Evolutionary conservation across 2,329 filamentous ascomycete genomes (phyloP).

Genomic region (Alternaria alternata): DNA sequence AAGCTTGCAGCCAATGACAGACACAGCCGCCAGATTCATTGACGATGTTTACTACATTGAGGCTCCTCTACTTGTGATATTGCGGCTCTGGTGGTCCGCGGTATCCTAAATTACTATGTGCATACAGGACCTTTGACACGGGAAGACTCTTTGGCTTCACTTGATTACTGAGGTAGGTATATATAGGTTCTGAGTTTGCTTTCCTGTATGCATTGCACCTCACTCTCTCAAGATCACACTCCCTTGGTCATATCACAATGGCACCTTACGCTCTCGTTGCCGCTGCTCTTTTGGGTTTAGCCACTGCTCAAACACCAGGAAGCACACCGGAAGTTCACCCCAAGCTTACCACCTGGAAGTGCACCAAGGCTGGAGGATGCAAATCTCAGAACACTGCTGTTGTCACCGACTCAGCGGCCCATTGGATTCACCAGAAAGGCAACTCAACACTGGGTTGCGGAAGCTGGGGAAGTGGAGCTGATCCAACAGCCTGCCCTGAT

Average conservation of each 20-base stretch:
- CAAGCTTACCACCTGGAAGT: constrained; percentile 61
- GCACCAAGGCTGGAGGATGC: constrained; percentile 61
- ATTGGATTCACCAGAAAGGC: constrained; percentile 55
- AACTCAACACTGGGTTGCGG: constrained; percentile 44
- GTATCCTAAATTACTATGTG: not conserved
- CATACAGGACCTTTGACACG: not conserved
- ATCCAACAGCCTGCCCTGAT: constrained; percentile 59
- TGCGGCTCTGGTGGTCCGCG: constrained; percentile 17
- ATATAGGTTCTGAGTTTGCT: not conserved
- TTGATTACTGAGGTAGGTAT: not conserved
- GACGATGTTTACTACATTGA: not conserved
- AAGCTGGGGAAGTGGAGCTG: constrained; percentile 41
- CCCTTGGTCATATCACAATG: constrained; percentile 21
- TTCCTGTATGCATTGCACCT: not conserved
- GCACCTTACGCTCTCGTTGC: constrained; percentile 36
- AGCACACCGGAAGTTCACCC: constrained; percentile 59
- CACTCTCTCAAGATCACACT: not conserved
- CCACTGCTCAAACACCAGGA: constrained; percentile 42
- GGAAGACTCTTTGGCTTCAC: not conserved
- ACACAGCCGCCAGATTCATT: not conserved
- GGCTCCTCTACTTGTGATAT: not conserved
- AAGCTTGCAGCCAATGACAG: constrained; percentile 10
- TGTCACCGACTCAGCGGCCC: constrained; percentile 60
- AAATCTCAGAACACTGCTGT: constrained; percentile 57
- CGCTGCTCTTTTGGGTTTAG: constrained; percentile 38